Conservation (phyloP, 116 monocot species). For the Trichopus zeylanicus region DNA sequence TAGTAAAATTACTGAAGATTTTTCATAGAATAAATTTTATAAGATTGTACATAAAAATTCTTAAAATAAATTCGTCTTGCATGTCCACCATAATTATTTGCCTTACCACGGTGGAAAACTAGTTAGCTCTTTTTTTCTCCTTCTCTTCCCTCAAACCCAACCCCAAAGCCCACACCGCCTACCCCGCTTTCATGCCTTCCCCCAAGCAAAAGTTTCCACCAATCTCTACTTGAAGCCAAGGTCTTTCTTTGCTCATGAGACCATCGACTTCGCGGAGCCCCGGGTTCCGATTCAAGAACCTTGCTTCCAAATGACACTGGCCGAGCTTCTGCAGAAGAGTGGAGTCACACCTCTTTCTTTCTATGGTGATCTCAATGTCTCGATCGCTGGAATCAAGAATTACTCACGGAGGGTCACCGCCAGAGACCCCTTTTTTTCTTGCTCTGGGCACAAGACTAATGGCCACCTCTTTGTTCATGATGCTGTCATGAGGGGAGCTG, state of each 20-base stretch:
- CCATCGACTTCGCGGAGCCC: neutral
- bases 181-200: too few species aligned
- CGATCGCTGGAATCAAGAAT: conserved; percentile 5
- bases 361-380: neutral
- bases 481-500: neutral
- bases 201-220: too few species aligned
- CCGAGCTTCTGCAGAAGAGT: conserved; percentile 1
- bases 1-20: too few species aligned
- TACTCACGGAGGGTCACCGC: neutral
- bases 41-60: too few species aligned
- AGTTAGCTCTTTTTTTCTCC: too few species aligned
- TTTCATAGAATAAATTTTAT: too few species aligned
- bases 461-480: neutral
- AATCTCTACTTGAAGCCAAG: too few species aligned
- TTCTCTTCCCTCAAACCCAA: too few species aligned
- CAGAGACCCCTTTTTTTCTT: conserved; percentile 1
- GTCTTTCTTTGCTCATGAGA: neutral
- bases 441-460: neutral
- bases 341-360: neutral
- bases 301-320: too few species aligned
- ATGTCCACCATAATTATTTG: too few species aligned
- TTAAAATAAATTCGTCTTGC: too few species aligned
- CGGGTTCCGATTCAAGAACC: neutral
- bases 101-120: neutral
- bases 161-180: too few species aligned